Evolutionary conservation across 148 eudicot genomes (phyloP), one percentile per base, ranked within the genome.

Genomic region (Nepenthes mirabilis): DNA sequence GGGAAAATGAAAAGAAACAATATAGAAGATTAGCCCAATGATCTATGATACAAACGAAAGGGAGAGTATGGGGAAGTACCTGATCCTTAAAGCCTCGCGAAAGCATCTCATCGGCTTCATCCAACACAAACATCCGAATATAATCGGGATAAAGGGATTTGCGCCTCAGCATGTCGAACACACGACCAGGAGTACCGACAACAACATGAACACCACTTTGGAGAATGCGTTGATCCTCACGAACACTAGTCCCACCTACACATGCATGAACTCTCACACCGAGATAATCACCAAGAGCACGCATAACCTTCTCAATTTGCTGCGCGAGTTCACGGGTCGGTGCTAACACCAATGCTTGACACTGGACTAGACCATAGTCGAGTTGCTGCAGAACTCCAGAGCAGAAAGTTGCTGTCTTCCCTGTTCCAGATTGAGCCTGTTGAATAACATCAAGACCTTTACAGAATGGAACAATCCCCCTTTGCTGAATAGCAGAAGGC

Each of bases 131-230:
- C 78, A 78, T 78, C 62, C 34, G 71, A 35, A 78, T 74, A 60
- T 55, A 56, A 61, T 78, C 73, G 35, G 75, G 64, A 40, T 40
- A 69, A 61, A 78, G 73, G 1, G 82, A 74, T 58, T 71, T 65
- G 60, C 82, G 70, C 23, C 82, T 59, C 55, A 74, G 56, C 82
- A 78, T 70, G 66, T 78, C 82, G 58, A 78, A 74, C 54, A 78
- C 79, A 67, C 82, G 79, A 58, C 82, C 82, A 43, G 82, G 82
- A 35, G 82, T 78, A 58, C 82, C 82, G 58, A 78, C 79, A 61
- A 78, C 82, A 65, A 78, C 82, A 51, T 78, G 82, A 50, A 78
- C 82, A 43, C 82, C 79, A 65, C 62, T 62, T 58, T 68, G 68
- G 23, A 76, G 80, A 34, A 78, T 74, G 52, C 73, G 79, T 34